Percentiles rank a stretch among this genome's conserved stretches.
These are phyloP conservation scores for Chaetomiaceae sp. DNA, from an alignment of 2,329 filamentous ascomycete genomes.

Conservation along the genomic window DNA sequence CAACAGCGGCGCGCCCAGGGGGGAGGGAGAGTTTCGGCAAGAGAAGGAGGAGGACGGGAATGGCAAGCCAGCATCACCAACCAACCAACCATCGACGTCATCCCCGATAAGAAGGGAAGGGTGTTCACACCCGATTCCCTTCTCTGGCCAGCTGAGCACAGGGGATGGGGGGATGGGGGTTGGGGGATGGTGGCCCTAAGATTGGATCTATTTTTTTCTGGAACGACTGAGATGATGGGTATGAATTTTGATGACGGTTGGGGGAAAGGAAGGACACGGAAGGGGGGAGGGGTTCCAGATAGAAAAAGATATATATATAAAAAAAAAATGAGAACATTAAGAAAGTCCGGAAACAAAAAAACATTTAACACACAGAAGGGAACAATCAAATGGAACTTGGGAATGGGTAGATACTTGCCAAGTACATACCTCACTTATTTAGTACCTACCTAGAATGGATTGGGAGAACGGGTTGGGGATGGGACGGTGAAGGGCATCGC, in stretches of 20 bases:
- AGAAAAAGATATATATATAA: neutral
- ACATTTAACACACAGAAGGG: too few species aligned
- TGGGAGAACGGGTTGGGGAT: neutral
- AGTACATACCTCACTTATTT: too few species aligned
- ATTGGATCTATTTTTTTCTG: neutral
- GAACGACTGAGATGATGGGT: conserved; percentile 15
- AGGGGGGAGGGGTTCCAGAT: neutral
- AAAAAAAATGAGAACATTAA: too few species aligned
- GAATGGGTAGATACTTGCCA: neutral
- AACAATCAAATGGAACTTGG: neutral
- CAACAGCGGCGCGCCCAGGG: too few species aligned
- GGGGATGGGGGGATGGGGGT: neutral
- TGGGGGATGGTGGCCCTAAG: too few species aligned
- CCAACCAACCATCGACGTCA: too few species aligned
- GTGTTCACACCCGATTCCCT: too few species aligned
- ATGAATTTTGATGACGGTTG: conserved; percentile 9
- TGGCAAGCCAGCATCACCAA: too few species aligned
- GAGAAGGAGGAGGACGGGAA: too few species aligned
- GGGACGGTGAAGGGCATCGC: too few species aligned
- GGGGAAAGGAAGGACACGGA: neutral
- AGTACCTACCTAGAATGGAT: neutral
- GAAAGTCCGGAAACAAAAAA: too few species aligned
- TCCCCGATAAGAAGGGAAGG: too few species aligned
- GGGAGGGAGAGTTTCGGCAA: neutral
- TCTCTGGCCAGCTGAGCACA: neutral